These are phyloP conservation scores for Gossypium davidsonii DNA, from an alignment of 441 rosid species.

Conservation along the genomic window DNA sequence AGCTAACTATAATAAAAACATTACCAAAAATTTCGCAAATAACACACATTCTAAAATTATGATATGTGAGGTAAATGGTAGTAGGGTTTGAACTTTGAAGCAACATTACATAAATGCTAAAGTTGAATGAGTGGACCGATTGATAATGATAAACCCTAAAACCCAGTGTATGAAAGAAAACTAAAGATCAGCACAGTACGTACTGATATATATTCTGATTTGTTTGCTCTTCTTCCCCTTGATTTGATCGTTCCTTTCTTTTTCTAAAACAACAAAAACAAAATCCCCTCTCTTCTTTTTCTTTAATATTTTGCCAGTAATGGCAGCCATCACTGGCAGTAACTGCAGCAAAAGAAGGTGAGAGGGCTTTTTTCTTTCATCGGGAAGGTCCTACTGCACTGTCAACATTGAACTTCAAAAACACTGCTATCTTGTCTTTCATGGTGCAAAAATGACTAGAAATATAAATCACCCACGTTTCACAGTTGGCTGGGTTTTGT, in stretches of 20 bases:
- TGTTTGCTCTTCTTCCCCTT: background rate
- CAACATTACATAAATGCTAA: background rate
- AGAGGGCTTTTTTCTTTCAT: conserved; percentile 42
- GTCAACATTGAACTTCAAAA: too few relatives aligned
- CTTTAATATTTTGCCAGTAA: conserved; percentile 39
- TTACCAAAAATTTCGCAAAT: too few relatives aligned
- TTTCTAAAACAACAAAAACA: background rate
- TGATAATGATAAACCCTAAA: background rate
- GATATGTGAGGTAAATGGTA: background rate
- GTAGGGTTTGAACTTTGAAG: background rate
- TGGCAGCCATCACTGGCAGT: conserved; percentile 66
- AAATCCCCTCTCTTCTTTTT: conserved; percentile 23
- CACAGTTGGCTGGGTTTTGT: conserved; percentile 37
- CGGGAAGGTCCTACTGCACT: conserved; percentile 48
- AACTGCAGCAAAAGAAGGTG: conserved; percentile 32
- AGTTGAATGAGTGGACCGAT: too few relatives aligned
- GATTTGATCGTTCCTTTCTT: conserved; percentile 50
- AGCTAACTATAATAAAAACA: too few relatives aligned
- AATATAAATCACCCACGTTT: conserved; percentile 29
- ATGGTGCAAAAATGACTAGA: too few relatives aligned
- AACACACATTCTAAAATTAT: too few relatives aligned
- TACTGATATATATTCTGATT: background rate
- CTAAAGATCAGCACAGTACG: background rate
- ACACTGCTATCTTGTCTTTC: background rate
- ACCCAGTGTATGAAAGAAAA: background rate